Percentiles rank a stretch among this genome's conserved stretches.
Evolutionary conservation across 352 stramenopile species (phyloP).

Genomic region (Globisporangium lucens): DNA sequence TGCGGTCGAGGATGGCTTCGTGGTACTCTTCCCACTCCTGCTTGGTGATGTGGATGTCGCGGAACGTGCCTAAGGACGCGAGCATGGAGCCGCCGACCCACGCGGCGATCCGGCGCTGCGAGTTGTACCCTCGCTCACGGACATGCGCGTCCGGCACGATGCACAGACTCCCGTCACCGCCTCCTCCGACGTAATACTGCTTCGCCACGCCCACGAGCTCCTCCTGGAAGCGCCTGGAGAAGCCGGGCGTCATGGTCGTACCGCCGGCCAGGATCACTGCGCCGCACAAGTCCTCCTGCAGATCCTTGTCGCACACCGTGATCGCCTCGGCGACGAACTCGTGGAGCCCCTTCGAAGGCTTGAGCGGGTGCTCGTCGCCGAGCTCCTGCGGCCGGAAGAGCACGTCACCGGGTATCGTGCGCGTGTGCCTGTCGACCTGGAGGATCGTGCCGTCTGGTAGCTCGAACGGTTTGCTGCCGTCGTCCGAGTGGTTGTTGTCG

Average conservation of each 20-base stretch:
- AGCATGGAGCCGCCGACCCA: constrained; percentile 92
- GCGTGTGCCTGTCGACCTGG: constrained; percentile 76
- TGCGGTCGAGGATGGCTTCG: constrained; percentile 78
- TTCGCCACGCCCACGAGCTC: constrained; percentile 42
- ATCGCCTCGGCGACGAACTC: constrained; percentile 83
- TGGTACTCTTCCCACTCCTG: constrained; percentile 91
- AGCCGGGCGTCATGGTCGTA: constrained; percentile 81
- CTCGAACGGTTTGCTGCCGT: constrained; percentile 68
- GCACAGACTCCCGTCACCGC: constrained; percentile 25
- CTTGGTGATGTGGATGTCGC: constrained; percentile 84
- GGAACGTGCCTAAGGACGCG: constrained; percentile 84
- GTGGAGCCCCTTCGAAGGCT: constrained; percentile 72
- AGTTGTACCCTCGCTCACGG: constrained; percentile 85
- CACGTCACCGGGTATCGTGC: constrained; percentile 63
- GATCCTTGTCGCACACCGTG: constrained; percentile 81
- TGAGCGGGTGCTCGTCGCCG: constrained; percentile 90
- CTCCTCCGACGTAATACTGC: constrained; percentile 4
- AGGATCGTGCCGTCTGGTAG: constrained; percentile 85
- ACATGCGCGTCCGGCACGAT: constrained; percentile 78
- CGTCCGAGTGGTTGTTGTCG: constrained; percentile 17
- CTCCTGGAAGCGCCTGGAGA: constrained; percentile 78
- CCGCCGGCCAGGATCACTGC: constrained; percentile 81
- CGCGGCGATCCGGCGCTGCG: constrained; percentile 76
- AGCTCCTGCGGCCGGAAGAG: constrained; percentile 87
- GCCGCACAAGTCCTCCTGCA: constrained; percentile 72